Conservation (phyloP, 768 basidiomycete genomes). For the Sporobolomyces roseus region DNA sequence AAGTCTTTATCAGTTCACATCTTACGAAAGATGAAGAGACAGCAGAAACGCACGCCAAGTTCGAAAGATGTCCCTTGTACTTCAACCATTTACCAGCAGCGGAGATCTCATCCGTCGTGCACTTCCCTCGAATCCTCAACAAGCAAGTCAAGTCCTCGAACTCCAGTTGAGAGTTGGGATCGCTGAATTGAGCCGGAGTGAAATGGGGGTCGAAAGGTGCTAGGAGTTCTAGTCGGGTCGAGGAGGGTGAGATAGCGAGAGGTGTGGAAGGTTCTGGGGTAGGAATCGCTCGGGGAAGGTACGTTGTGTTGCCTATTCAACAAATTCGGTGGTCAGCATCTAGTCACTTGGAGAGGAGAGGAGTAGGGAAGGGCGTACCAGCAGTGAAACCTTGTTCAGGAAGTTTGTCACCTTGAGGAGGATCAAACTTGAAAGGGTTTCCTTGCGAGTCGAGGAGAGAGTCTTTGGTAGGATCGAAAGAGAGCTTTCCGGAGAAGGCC, state of each 20-base stretch:
- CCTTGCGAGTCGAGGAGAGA: constrained; percentile 65
- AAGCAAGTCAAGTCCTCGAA: constrained; percentile 76
- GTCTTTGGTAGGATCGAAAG: constrained; percentile 90
- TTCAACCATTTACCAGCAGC: constrained; percentile 98
- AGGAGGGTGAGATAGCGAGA: constrained; percentile 70
- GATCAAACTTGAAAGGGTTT: constrained; percentile 71
- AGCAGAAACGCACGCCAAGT: constrained; percentile 31
- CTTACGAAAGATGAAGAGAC: background rate
- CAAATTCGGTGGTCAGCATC: background rate
- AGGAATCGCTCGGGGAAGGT: constrained; percentile 72
- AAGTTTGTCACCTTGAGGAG: constrained; percentile 79
- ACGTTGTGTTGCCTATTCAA: constrained; percentile 54
- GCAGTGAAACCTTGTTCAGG: constrained; percentile 75
- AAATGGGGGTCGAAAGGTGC: constrained; percentile 82
- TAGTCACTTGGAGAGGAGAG: background rate
- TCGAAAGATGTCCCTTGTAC: constrained; percentile 65
- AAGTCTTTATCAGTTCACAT: background rate
- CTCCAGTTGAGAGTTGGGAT: constrained; percentile 58
- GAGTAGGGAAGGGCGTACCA: constrained; percentile 44
- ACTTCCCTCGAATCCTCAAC: constrained; percentile 92
- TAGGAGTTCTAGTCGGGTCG: constrained; percentile 78
- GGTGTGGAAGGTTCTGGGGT: constrained; percentile 69
- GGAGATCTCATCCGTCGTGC: constrained; percentile 97
- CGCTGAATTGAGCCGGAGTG: constrained; percentile 36
- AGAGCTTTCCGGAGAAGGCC: constrained; percentile 84